Base-by-base conservation (phyloP, 1,284 basidiomycete species). In the Xerocomus amazonicus region DNA sequence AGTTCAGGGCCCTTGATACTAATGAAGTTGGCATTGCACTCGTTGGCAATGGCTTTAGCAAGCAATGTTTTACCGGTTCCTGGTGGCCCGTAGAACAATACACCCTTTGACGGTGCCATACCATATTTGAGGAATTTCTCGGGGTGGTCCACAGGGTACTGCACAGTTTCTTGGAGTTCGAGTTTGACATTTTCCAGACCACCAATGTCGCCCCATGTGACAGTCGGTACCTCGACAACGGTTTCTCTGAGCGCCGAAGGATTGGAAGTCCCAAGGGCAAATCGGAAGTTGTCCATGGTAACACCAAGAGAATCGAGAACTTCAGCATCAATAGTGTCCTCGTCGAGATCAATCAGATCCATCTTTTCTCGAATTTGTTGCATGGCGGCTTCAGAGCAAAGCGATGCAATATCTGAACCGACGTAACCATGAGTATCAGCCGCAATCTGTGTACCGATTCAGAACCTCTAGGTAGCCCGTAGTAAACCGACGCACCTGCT, bases 41-140 rank as follows among this genome's bases (percentile, higher is more conserved):
- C 97, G 71, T 98, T 97, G 60, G 97, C 97, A 65, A 99, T 98
- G 45, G 94, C 94, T 77, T 97, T 97, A 50, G 94, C 94, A 52
- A 97, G 80, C 55, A 97, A 70, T 34, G 93, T 97, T 78, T 95
- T 95, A 88, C 92, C 92, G 54, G 92, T 96, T 81, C 94, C 94
- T 56, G 94, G 94, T 62, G 94, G 94, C 43, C 94, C 94, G 70
- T 96, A 94, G 80, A 98, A 97, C 64, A 96, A 75, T 43, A 98
- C 95, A 83, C 95, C 97, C 79, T 98, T 98, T 35, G 93, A 97
- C 4, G 97, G 96, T 35, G 93, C 93, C 92, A 99, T 97, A 58
- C 97, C 97, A 65, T 99, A 99, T 78, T 99, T 99, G 87, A 98
- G 81, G 92, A 99, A 99, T 78, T 98, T 98, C 71, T 99, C 97